phyloP scores from a whole-genome alignment of 2,329 filamentous ascomycete genomes.

The Pseudogymnoascus sp. region DNA sequence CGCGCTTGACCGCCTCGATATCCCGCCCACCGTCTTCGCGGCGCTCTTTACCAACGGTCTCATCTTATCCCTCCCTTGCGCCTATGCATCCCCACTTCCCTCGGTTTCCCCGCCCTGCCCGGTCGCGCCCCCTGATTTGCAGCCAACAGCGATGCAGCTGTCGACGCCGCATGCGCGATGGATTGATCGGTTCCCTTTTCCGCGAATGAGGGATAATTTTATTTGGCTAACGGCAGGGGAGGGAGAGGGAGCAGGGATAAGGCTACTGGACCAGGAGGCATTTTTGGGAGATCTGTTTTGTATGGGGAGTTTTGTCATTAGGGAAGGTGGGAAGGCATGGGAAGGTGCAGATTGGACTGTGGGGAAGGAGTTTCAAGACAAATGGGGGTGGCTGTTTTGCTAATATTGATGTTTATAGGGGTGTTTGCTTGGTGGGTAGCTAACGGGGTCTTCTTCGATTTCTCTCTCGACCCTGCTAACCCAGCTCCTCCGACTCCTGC shows the following conservation, averaged over 20 bases:
- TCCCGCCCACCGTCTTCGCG: conserved; percentile 11
- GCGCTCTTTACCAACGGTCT: conserved; percentile 16
- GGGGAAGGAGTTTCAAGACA: not conserved
- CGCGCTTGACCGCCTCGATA: not conserved
- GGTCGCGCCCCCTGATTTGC: conserved; percentile 10
- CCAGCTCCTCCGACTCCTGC: not conserved
- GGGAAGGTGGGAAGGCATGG: not conserved
- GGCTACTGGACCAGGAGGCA: not conserved
- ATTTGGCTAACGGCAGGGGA: conserved; percentile 9
- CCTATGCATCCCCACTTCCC: not conserved
- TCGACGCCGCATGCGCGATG: conserved; percentile 12
- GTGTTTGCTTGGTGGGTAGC: not conserved
- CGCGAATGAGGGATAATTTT: conserved; percentile 12
- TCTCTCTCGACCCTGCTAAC: not conserved
- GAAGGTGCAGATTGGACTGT: not conserved
- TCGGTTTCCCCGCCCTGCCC: not conserved
- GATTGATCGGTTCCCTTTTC: conserved; percentile 17
- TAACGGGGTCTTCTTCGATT: not conserved
- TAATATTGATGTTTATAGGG: not conserved
- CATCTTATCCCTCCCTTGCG: conserved; percentile 14
- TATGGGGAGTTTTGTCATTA: conserved; percentile 3
- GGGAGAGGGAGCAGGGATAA: not conserved
- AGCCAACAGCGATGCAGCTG: conserved; percentile 12
- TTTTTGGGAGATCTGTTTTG: not conserved
- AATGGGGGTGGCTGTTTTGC: conserved; percentile 6